Conservation (phyloP, 108 stramenopile species). For the Epithemia pelagica region DNA sequence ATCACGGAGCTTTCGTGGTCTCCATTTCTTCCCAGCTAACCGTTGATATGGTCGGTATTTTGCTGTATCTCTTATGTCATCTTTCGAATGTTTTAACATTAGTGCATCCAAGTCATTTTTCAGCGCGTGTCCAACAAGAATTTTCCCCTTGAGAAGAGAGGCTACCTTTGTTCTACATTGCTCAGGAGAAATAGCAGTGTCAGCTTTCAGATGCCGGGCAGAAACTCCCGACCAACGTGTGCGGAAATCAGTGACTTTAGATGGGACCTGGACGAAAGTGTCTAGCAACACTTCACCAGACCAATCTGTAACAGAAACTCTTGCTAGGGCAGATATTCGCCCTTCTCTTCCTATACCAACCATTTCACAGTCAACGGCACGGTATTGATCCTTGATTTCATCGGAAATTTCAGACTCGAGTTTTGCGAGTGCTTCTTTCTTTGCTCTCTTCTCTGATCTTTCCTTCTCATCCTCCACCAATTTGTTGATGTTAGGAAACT, state of each 20-base stretch:
- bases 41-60: slow-evolving; percentile 84
- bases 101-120: slow-evolving; percentile 92
- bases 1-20: slow-evolving; percentile 86
- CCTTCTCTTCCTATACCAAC: slow-evolving; percentile 89
- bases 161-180: slow-evolving; percentile 74
- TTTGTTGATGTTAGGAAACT: slow-evolving; percentile 71
- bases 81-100: slow-evolving; percentile 81
- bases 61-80: slow-evolving; percentile 84
- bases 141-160: slow-evolving; percentile 65
- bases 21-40: slow-evolving; percentile 69
- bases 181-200: slow-evolving; percentile 64
- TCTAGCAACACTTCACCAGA: slow-evolving; percentile 64
- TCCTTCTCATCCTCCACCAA: slow-evolving; percentile 53
- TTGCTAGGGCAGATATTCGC: slow-evolving; percentile 76
- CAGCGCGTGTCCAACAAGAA: slow-evolving; percentile 95
- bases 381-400: slow-evolving; percentile 37
- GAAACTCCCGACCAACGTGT: slow-evolving; percentile 83
- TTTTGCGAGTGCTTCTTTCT: slow-evolving; percentile 31
- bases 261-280: slow-evolving; percentile 82
- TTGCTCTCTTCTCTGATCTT: slow-evolving; percentile 24
- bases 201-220: slow-evolving; percentile 59
- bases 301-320: slow-evolving; percentile 83
- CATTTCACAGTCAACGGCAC: slow-evolving; percentile 98
- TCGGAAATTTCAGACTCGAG: slow-evolving; percentile 36
- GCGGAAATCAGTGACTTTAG: slow-evolving; percentile 92